Evolutionary conservation across 768 basidiomycete species (phyloP).

Genomic region (Naganishia onofrii): DNA sequence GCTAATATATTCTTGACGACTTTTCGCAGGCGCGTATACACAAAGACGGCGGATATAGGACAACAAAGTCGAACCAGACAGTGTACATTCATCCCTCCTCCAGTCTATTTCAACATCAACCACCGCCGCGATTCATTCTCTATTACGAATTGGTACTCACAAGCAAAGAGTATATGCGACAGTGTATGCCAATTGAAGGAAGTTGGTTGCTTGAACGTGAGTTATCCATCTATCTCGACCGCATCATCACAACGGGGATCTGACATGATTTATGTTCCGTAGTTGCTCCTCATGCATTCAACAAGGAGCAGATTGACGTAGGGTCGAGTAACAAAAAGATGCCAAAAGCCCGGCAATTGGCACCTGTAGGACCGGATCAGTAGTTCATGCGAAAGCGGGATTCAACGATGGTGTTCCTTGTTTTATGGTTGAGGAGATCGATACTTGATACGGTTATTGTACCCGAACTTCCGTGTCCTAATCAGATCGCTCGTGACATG

Average conservation of each 20-base stretch:
- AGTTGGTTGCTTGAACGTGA: slow-evolving; percentile 85
- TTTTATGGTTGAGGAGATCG: neutral
- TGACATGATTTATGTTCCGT: slow-evolving; percentile 12
- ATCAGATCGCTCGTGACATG: too few species aligned
- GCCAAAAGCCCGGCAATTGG: slow-evolving; percentile 63
- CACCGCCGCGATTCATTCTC: slow-evolving; percentile 80
- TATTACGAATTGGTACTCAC: slow-evolving; percentile 99
- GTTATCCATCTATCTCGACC: slow-evolving; percentile 39
- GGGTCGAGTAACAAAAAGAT: slow-evolving; percentile 66
- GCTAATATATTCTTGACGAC: neutral
- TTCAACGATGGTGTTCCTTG: too few species aligned
- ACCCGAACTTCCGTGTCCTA: too few species aligned
- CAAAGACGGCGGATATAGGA: slow-evolving; percentile 94
- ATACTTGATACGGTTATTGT: too few species aligned
- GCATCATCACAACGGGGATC: neutral
- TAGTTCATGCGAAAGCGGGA: neutral
- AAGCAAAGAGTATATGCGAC: slow-evolving; percentile 92
- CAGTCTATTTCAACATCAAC: slow-evolving; percentile 89
- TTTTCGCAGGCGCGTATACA: slow-evolving; percentile 74
- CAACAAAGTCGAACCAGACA: slow-evolving; percentile 91
- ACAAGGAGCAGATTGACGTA: slow-evolving; percentile 55
- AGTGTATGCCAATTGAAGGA: slow-evolving; percentile 98
- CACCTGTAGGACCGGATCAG: slow-evolving; percentile 26
- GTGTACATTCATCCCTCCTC: slow-evolving; percentile 97
- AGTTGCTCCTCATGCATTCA: slow-evolving; percentile 98